Percentiles rank a stretch among this genome's conserved stretches.
These are phyloP conservation scores for Paracoccidioides brasiliensis DNA, from an alignment of 2,329 filamentous ascomycete genomes.

Conservation along the genomic window DNA sequence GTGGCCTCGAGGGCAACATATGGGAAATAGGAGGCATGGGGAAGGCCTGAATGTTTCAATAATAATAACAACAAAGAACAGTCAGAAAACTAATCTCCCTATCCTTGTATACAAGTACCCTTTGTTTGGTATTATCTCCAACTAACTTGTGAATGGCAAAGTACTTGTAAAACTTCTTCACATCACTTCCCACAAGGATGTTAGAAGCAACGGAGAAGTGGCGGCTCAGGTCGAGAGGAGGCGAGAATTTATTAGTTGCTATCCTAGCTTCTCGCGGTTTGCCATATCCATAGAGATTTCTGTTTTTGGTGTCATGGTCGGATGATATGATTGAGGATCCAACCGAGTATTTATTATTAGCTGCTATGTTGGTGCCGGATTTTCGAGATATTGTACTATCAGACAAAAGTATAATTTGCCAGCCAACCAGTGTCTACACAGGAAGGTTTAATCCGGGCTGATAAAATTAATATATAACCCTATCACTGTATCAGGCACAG, in stretches of 20 bases:
- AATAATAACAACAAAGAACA: not conserved
- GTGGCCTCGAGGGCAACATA: conserved; percentile 82
- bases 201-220: conserved; percentile 60
- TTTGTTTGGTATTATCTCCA: conserved; percentile 26
- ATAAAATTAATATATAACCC: too few relatives aligned
- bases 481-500: too few relatives aligned
- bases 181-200: conserved; percentile 48
- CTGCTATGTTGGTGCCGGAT: not conserved
- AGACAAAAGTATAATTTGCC: not conserved
- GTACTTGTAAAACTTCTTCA: conserved; percentile 81
- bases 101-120: too few relatives aligned
- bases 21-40: conserved; percentile 70
- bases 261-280: not conserved
- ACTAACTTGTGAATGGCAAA: conserved; percentile 52
- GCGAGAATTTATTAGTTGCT: not conserved
- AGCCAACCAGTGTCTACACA: not conserved
- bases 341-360: not conserved
- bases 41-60: conserved; percentile 47
- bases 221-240: conserved; percentile 63
- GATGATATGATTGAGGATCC: not conserved
- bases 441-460: too few relatives aligned
- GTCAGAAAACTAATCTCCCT: too few relatives aligned
- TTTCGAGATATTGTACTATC: not conserved
- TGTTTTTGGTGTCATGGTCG: not conserved
- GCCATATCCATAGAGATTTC: not conserved